Evolutionary conservation across 805 yeast genomes (phyloP).

Genomic region (Hanseniaspora nectarophila): DNA sequence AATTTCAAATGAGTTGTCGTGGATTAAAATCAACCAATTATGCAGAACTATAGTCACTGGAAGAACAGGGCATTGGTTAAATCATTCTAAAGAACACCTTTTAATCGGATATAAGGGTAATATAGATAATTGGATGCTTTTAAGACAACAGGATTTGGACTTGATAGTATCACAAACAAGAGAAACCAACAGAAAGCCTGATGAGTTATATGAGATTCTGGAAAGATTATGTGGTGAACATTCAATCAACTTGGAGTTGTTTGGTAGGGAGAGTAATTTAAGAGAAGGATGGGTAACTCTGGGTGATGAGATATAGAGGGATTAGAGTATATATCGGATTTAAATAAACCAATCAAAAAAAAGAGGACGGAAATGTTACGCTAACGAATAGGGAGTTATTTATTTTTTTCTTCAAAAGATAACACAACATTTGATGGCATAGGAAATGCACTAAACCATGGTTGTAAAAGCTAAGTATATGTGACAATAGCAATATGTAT

Average conservation of each 20-base stretch:
- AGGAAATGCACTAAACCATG: no score
- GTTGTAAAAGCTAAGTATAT: no score
- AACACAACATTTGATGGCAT: no score
- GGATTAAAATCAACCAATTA: slow-evolving; percentile 86
- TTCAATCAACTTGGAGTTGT: slow-evolving; percentile 72
- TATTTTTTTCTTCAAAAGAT: no score
- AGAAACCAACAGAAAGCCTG: slow-evolving; percentile 85
- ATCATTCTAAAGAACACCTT: slow-evolving; percentile 86
- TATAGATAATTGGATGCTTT: slow-evolving; percentile 52
- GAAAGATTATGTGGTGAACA: slow-evolving; percentile 72
- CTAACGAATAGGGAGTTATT: no score
- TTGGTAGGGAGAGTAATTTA: slow-evolving; percentile 76
- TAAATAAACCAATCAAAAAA: neutral
- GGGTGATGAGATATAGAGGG: slow-evolving; percentile 62
- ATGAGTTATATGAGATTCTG: slow-evolving; percentile 73
- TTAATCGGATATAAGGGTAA: slow-evolving; percentile 75
- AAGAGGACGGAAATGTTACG: no score
- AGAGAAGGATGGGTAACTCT: slow-evolving; percentile 87
- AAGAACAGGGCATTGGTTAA: slow-evolving; percentile 92
- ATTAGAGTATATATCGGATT: neutral
- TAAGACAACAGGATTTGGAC: slow-evolving; percentile 54
- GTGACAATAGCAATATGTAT: no score
- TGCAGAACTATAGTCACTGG: slow-evolving; percentile 87
- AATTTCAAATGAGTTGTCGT: slow-evolving; percentile 66
- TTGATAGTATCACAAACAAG: slow-evolving; percentile 70